Conservation (phyloP, 495 filamentous ascomycete genomes). For the Symbiotaphrina buchneri region DNA sequence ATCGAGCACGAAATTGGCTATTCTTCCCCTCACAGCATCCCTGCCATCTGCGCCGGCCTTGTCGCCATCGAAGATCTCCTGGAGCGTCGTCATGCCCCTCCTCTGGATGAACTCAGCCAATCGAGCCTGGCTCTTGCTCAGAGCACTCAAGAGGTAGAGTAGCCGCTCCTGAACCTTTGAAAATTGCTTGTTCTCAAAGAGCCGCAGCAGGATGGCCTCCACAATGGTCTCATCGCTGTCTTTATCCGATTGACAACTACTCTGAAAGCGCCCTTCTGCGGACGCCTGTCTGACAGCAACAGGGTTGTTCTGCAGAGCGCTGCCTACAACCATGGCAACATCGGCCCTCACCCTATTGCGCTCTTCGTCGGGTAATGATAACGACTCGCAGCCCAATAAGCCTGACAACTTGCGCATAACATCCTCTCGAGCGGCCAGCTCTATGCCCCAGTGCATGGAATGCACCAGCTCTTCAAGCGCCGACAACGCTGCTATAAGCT, state of each 20-base stretch:
- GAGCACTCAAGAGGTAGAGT: constrained; percentile 20
- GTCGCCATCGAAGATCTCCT: constrained; percentile 16
- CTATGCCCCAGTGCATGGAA: constrained; percentile 46
- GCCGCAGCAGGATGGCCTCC: too few species aligned
- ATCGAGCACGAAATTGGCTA: constrained; percentile 28
- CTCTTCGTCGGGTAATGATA: constrained; percentile 5
- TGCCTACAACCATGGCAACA: constrained; percentile 28
- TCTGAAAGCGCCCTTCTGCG: not conserved
- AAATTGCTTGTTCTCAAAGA: constrained; percentile 15
- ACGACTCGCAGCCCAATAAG: too few species aligned
- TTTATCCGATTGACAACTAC: not conserved
- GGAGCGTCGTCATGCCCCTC: constrained; percentile 20
- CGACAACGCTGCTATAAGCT: constrained; percentile 24
- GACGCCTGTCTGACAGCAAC: constrained; percentile 32
- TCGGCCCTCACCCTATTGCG: constrained; percentile 18
- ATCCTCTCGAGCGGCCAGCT: constrained; percentile 25
- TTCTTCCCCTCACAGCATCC: constrained; percentile 17
- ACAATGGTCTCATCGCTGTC: too few species aligned
- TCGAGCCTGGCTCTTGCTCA: constrained; percentile 11
- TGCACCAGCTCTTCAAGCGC: constrained; percentile 24
- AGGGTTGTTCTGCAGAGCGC: constrained; percentile 37
- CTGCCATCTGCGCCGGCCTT: constrained; percentile 12
- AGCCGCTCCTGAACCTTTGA: constrained; percentile 15
- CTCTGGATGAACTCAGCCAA: constrained; percentile 19
- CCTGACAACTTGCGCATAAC: too few species aligned